phyloP scores from a whole-genome alignment of 139 green algal species.

The Medakamo hakoo region DNA sequence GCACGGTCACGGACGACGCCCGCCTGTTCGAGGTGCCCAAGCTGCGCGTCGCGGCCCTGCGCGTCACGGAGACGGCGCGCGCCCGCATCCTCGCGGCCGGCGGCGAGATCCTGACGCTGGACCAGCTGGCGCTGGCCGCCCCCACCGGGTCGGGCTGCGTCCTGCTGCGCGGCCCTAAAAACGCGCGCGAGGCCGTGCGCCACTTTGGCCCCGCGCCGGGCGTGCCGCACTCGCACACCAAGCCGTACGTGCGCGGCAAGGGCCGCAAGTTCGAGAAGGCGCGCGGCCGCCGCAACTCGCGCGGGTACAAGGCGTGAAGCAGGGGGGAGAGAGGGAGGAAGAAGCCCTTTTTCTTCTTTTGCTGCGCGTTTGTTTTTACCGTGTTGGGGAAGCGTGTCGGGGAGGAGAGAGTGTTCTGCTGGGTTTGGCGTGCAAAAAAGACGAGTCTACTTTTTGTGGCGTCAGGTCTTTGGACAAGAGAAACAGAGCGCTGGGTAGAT shows the following conservation, averaged over 20 bases:
- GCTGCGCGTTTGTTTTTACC: not conserved
- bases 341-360: not conserved
- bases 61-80: constrained; percentile 91
- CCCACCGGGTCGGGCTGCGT: constrained; percentile 83
- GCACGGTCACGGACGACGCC: constrained; percentile 89
- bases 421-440: too few species aligned
- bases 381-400: too few species aligned
- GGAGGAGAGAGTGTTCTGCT: too few species aligned
- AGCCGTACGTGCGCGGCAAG: constrained; percentile 89
- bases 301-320: constrained; percentile 83
- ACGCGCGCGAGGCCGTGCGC: constrained; percentile 83
- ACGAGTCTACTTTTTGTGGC: too few species aligned
- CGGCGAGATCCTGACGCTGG: constrained; percentile 94
- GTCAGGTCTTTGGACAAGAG: too few species aligned
- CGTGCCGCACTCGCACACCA: not conserved
- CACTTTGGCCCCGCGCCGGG: constrained; percentile 87
- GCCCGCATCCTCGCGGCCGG: constrained; percentile 83
- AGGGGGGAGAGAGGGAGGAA: not conserved
- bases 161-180: constrained; percentile 91
- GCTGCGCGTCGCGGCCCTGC: constrained; percentile 73
- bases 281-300: constrained; percentile 72
- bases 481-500: not conserved
- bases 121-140: constrained; percentile 88
- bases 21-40: constrained; percentile 85
- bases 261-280: constrained; percentile 99